These are phyloP conservation scores for Trebouxia gelatinosa DNA, from an alignment of 163 green algal species.

Conservation along the genomic window DNA sequence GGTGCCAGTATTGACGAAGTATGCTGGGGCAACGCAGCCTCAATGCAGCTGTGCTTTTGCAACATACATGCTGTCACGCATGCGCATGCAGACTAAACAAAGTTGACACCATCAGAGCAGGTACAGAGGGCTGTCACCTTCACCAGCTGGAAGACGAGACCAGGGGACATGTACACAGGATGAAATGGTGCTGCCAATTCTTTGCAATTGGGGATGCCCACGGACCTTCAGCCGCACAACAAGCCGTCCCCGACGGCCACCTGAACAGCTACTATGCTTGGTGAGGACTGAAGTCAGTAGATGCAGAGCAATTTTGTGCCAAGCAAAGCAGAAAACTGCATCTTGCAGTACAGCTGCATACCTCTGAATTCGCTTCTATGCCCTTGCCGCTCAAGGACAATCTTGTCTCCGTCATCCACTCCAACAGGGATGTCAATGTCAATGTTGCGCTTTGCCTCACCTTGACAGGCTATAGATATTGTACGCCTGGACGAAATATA, in stretches of 20 bases:
- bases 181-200: conserved; percentile 16
- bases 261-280: neutral
- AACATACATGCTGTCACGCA: no score
- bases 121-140: no score
- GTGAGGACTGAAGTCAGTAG: neutral
- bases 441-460: neutral
- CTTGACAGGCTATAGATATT: neutral
- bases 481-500: neutral
- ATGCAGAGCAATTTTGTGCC: neutral
- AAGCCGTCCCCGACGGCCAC: neutral
- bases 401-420: conserved; percentile 25
- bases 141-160: neutral
- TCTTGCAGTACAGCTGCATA: neutral
- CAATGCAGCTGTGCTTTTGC: no score
- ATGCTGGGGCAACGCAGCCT: no score
- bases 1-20: no score
- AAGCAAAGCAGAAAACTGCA: neutral
- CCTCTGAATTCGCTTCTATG: neutral
- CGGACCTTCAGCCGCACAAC: conserved; percentile 6
- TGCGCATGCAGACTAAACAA: no score
- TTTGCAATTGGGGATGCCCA: conserved; percentile 6
- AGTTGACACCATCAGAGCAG: no score
- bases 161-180: conserved; percentile 6
- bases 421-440: neutral
- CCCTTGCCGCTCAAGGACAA: neutral